These are phyloP conservation scores for Blastobotrys peoriensis DNA, from an alignment of 805 yeast genomes.

Conservation along the genomic window DNA sequence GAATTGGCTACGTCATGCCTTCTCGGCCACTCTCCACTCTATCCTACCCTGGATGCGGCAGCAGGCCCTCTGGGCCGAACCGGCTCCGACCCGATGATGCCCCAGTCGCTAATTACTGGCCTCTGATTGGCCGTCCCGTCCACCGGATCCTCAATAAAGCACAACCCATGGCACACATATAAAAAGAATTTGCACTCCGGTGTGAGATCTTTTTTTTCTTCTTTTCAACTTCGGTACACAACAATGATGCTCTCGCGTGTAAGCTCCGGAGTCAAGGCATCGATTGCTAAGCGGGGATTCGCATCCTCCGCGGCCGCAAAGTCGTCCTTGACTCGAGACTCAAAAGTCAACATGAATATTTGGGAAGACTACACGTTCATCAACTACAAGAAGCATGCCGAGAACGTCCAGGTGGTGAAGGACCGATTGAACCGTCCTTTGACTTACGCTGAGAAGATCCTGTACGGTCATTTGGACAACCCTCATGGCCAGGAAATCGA, in stretches of 20 bases:
- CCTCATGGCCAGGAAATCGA: conserved; percentile 80
- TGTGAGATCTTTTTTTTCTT: too few species aligned
- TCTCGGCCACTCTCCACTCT: too few species aligned
- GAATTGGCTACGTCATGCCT: too few species aligned
- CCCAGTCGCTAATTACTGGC: conserved; percentile 1
- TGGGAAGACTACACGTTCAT: conserved; percentile 65
- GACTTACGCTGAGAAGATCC: conserved; percentile 91
- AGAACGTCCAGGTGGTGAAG: conserved; percentile 80
- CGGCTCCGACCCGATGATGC: neutral
- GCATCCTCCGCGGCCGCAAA: conserved; percentile 10
- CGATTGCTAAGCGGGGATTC: conserved; percentile 16
- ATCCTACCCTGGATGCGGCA: too few species aligned
- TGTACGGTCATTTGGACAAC: conserved; percentile 90
- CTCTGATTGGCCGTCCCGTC: conserved; percentile 6
- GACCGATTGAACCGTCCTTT: conserved; percentile 79
- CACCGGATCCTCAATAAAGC: too few species aligned
- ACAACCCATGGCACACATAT: too few species aligned
- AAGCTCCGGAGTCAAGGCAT: neutral
- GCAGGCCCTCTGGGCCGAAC: neutral
- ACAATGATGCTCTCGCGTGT: neutral
- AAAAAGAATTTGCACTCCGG: too few species aligned
- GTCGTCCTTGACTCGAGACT: conserved; percentile 45
- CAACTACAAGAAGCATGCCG: conserved; percentile 85
- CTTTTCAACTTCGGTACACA: too few species aligned
- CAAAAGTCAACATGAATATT: conserved; percentile 70